These are phyloP conservation scores for Trametes pubescens DNA, from an alignment of 1,284 basidiomycete species.

Conservation along the genomic window DNA sequence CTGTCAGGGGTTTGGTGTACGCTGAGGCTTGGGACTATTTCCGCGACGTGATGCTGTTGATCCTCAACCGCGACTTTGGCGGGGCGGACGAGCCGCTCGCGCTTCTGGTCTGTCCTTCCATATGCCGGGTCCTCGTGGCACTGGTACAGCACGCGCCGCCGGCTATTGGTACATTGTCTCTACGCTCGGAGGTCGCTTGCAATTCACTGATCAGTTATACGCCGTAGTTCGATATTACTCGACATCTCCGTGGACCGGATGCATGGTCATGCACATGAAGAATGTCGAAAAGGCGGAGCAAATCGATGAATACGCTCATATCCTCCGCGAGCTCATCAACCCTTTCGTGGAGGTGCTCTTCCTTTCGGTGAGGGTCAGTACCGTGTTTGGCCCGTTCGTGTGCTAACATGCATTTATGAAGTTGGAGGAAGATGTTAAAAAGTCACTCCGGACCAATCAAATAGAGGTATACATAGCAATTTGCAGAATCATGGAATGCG, in stretches of 20 bases:
- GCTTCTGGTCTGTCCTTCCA: constrained; percentile 53
- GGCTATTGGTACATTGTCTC: constrained; percentile 42
- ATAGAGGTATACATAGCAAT: neutral
- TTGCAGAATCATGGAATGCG: neutral
- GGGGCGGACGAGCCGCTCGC: constrained; percentile 58
- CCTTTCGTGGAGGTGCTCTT: neutral
- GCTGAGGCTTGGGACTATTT: constrained; percentile 65
- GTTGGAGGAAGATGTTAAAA: neutral
- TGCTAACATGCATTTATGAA: neutral
- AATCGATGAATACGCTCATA: constrained; percentile 8
- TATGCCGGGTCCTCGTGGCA: constrained; percentile 57
- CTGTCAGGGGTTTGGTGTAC: constrained; percentile 47
- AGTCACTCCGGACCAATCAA: neutral
- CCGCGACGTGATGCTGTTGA: constrained; percentile 55
- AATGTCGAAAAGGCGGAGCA: constrained; percentile 8
- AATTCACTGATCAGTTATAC: neutral
- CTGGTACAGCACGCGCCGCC: constrained; percentile 45
- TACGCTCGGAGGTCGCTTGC: neutral
- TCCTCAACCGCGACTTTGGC: constrained; percentile 51
- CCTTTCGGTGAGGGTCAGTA: neutral
- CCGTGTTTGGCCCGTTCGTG: no score
- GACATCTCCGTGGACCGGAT: constrained; percentile 59
- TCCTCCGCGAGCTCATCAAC: constrained; percentile 12
- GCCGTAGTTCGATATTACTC: constrained; percentile 44
- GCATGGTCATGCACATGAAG: constrained; percentile 45